phyloP scores from a whole-genome alignment of 169 alveolate species.

The Eimeria brunetti region DNA sequence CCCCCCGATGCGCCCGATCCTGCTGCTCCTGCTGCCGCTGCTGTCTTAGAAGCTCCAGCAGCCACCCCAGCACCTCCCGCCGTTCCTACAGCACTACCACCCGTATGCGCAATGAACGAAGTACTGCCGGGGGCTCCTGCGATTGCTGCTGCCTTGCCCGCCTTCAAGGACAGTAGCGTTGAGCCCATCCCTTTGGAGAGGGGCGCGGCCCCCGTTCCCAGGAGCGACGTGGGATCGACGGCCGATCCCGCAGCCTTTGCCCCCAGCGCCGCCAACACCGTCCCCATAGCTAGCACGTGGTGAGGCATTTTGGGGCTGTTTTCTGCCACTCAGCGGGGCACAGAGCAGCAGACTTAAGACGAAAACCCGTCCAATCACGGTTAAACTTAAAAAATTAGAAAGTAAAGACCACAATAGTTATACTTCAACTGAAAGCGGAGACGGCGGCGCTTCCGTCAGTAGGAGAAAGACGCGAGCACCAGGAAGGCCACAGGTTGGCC shows the following conservation, averaged over 20 bases:
- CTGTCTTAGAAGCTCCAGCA: not conserved
- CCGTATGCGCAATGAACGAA: not conserved
- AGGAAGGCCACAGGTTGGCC: too few species aligned
- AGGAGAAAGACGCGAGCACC: too few species aligned
- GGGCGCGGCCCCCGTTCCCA: not conserved
- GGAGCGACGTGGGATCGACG: not conserved
- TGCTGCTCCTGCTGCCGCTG: not conserved
- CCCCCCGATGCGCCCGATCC: too few species aligned
- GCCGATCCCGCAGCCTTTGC: constrained; percentile 18
- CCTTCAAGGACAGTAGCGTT: not conserved
- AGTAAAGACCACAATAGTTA: not conserved
- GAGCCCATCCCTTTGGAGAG: not conserved
- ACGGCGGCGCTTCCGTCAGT: too few species aligned
- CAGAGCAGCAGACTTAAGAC: not conserved
- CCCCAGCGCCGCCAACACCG: constrained; percentile 42
- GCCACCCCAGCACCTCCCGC: not conserved
- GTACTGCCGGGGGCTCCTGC: not conserved
- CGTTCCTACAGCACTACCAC: not conserved
- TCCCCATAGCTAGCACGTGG: constrained; percentile 35
- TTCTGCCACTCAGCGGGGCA: too few species aligned
- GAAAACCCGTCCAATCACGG: not conserved
- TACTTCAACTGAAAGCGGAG: too few species aligned
- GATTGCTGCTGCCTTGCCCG: constrained; percentile 13
- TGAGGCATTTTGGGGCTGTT: constrained; percentile 1
- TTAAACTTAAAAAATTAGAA: too few species aligned